phyloP scores from a whole-genome alignment of 345 rosid genomes.

The Draba incana region DNA sequence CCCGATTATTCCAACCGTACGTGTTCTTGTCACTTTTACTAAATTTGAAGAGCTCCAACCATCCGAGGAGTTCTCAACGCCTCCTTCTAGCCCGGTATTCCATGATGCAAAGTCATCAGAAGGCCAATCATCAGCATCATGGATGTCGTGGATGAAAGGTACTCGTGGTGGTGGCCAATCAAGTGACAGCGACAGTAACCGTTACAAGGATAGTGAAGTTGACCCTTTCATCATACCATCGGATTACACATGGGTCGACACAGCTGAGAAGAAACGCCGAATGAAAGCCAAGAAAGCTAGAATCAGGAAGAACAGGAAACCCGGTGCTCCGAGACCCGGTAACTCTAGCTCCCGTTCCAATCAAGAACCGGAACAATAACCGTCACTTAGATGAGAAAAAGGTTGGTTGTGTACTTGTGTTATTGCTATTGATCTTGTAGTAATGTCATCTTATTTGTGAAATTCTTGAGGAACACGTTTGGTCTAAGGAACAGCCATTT shows the following conservation, averaged over 20 bases:
- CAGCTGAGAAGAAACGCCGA: slow-evolving; percentile 86
- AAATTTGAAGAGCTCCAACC: slow-evolving; percentile 91
- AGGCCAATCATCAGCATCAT: slow-evolving; percentile 52
- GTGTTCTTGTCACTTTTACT: slow-evolving; percentile 88
- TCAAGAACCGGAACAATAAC: slow-evolving; percentile 47
- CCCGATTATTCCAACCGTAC: slow-evolving; percentile 86
- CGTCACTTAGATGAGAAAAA: slow-evolving; percentile 27
- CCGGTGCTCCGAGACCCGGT: slow-evolving; percentile 49
- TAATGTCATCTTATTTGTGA: slow-evolving; percentile 33
- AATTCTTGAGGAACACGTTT: slow-evolving; percentile 29
- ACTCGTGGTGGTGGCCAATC: slow-evolving; percentile 65
- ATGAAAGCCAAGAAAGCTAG: slow-evolving; percentile 87
- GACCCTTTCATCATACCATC: slow-evolving; percentile 84
- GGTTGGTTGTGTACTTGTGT: slow-evolving; percentile 34
- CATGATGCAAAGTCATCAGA: slow-evolving; percentile 78
- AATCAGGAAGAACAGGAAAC: slow-evolving; percentile 72
- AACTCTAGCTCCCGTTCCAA: slow-evolving; percentile 32
- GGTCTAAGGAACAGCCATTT: slow-evolving; percentile 23
- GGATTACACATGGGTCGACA: slow-evolving; percentile 84
- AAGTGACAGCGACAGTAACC: slow-evolving; percentile 71
- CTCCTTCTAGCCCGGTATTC: slow-evolving; percentile 82
- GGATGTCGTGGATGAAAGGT: slow-evolving; percentile 97
- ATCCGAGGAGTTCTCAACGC: slow-evolving; percentile 76
- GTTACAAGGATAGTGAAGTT: slow-evolving; percentile 60
- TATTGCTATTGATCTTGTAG: slow-evolving; percentile 20